Evolutionary conservation across 768 basidiomycete genomes (phyloP), one percentile per base, ranked within the genome.

Genomic region (Lenzites betulinus): DNA sequence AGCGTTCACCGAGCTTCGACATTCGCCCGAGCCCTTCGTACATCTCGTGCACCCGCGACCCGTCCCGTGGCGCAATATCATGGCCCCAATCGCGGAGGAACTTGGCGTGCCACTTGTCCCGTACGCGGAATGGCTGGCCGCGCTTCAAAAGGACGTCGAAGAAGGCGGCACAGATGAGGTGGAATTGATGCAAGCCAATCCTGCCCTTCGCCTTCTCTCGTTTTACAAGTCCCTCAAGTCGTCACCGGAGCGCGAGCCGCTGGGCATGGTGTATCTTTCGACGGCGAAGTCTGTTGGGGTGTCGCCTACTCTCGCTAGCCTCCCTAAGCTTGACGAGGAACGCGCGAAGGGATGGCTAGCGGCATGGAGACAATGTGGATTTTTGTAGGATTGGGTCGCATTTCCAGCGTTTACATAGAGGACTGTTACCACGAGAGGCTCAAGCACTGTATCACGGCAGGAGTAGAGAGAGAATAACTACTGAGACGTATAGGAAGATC

Each of bases 41-140:
- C 75, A 81, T 59, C 58, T 82, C 7, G 70, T 79, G 0, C 79
- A 81, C 62, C 80, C 81, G 15, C 65, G 67, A 7, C 73, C 77
- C 3, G 60, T 72, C 2, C 44, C 68, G 3, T 79, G 78, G 76
- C 60, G 64, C 48, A n/a, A 41, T 4, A 23, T 64, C 26, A 36
- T 63, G 2, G 26, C 47, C 4, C 56, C 63, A 1, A 63, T 66
- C 44, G 57, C 60, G 1, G 30, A 43, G 9, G 50, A 59, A 16
- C 63, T 74, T 15, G 38, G 53, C n/a, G 57, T 74, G 33, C 66
- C 64, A 3, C 52, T 69, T 22, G 69, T 72, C 13, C 58, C 72
- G 18, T 74, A 65, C 57, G 43, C 36, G 5, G 62, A 67, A 33
- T 76, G 74, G 73, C 42, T 70, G 13, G 11, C 35, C 38, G 38